Evolutionary conservation across 1,139 yeast species (phyloP).

Genomic region (Wickerhamomyces sp.): DNA sequence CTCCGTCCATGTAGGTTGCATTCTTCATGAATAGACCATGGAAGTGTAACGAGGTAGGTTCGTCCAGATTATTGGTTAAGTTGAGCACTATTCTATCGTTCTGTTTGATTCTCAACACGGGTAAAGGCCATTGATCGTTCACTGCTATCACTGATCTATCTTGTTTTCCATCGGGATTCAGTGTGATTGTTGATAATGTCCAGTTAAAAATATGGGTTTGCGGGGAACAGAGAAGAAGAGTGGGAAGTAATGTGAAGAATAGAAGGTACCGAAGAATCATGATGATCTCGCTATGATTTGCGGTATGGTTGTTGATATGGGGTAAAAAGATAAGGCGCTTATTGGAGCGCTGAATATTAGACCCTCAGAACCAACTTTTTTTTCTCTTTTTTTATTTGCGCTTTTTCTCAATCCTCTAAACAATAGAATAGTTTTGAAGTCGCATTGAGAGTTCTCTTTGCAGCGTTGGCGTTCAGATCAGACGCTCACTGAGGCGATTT

Average conservation of each 20-base stretch:
- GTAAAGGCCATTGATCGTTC: slow-evolving; percentile 49
- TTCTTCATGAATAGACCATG: slow-evolving; percentile 51
- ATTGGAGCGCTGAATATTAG: too few species aligned
- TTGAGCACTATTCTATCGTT: slow-evolving; percentile 44
- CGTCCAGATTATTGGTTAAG: slow-evolving; percentile 39
- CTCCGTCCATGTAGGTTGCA: slow-evolving; percentile 51
- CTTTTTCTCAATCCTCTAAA: too few species aligned
- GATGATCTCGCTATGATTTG: neutral
- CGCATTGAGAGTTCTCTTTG: too few species aligned
- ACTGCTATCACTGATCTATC: slow-evolving; percentile 35
- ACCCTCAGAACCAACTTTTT: too few species aligned
- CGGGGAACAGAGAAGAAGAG: slow-evolving; percentile 8
- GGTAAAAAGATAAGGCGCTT: neutral
- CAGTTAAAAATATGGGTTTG: slow-evolving; percentile 39
- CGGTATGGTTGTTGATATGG: neutral
- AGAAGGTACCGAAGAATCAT: neutral
- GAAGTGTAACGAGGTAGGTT: slow-evolving; percentile 51
- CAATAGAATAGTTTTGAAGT: too few species aligned
- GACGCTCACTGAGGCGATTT: too few species aligned
- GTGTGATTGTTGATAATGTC: slow-evolving; percentile 34
- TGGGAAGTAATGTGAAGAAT: neutral
- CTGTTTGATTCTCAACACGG: slow-evolving; percentile 39
- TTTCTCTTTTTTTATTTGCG: too few species aligned
- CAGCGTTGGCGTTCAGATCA: too few species aligned
- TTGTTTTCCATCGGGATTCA: slow-evolving; percentile 41